A percentile compares a stretch with the other conserved stretches of the same genome.
Evolutionary conservation across 148 eudicot species (phyloP).

Genomic region (Simmondsia chinensis): DNA sequence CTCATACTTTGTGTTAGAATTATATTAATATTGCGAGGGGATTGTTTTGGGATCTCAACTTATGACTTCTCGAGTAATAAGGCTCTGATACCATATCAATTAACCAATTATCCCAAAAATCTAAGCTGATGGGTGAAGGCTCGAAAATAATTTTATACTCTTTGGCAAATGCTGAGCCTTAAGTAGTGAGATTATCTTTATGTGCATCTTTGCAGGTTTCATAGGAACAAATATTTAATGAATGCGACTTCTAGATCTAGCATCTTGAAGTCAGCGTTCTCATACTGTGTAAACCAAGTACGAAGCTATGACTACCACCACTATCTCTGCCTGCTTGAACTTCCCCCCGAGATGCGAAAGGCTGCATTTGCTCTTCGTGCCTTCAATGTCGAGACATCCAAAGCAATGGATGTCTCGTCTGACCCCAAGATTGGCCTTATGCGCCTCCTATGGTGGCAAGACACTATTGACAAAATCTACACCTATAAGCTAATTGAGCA

Average conservation of each 20-base stretch:
- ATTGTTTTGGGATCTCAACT: too few species aligned
- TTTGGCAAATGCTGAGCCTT: too few species aligned
- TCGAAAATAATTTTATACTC: too few species aligned
- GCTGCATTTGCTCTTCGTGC: conserved; percentile 96
- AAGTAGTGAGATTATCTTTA: too few species aligned
- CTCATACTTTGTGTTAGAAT: too few species aligned
- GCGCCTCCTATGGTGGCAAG: conserved; percentile 98
- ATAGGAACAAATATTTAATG: conserved; percentile 22
- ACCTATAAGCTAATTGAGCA: conserved; percentile 71
- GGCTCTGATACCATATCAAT: too few species aligned
- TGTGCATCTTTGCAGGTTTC: conserved; percentile 13
- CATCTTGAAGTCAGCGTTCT: conserved; percentile 57
- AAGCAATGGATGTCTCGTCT: conserved; percentile 94
- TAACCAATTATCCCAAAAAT: too few species aligned
- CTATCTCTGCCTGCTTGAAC: conserved; percentile 92
- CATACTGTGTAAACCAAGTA: conserved; percentile 90
- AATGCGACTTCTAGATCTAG: conserved; percentile 46
- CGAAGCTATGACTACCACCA: conserved; percentile 89
- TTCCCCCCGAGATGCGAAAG: conserved; percentile 72
- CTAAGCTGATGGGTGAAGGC: too few species aligned
- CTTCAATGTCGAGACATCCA: conserved; percentile 85
- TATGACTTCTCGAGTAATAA: too few species aligned
- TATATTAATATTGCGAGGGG: too few species aligned
- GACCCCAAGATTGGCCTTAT: conserved; percentile 91
- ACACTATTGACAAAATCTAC: conserved; percentile 68